Evolutionary conservation across 331 rosid species (phyloP).

Genomic region (Phaseolus coccineus): DNA sequence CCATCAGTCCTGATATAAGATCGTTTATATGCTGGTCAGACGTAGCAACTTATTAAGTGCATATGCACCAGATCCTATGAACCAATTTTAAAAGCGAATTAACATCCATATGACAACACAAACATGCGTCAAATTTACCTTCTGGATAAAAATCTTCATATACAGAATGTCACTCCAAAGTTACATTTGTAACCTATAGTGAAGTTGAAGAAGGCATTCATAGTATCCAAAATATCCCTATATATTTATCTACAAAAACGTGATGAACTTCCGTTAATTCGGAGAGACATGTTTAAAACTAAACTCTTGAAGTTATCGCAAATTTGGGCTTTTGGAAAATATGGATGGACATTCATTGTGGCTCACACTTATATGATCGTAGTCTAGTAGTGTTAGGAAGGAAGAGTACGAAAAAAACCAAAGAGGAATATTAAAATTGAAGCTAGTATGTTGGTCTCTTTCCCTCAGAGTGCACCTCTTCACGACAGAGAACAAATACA

Average conservation of each 20-base stretch:
- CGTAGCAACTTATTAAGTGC: conserved; percentile 11
- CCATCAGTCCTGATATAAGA: conserved; percentile 5
- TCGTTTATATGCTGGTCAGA: conserved; percentile 19
- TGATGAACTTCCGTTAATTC: neutral
- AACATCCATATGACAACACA: neutral
- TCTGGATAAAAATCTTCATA: conserved; percentile 14
- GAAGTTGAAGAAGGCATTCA: conserved; percentile 25
- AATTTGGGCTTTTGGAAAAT: neutral
- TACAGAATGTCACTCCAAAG: conserved; percentile 16
- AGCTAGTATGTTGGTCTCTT: no score
- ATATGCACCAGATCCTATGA: neutral
- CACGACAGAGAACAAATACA: no score
- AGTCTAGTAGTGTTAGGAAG: neutral
- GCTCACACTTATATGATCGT: conserved; percentile 3
- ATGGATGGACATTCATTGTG: conserved; percentile 23
- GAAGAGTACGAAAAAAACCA: conserved; percentile 1
- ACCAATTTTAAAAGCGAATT: conserved; percentile 12
- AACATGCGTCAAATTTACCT: conserved; percentile 18
- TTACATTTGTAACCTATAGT: conserved; percentile 23
- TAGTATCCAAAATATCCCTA: neutral
- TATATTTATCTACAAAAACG: neutral
- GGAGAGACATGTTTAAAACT: neutral
- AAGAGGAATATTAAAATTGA: neutral
- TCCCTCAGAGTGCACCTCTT: no score
- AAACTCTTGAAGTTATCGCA: conserved; percentile 3